Evolutionary conservation across 345 rosid genomes (phyloP).

Genomic region (sweet orange (Citrus sinensis)): DNA sequence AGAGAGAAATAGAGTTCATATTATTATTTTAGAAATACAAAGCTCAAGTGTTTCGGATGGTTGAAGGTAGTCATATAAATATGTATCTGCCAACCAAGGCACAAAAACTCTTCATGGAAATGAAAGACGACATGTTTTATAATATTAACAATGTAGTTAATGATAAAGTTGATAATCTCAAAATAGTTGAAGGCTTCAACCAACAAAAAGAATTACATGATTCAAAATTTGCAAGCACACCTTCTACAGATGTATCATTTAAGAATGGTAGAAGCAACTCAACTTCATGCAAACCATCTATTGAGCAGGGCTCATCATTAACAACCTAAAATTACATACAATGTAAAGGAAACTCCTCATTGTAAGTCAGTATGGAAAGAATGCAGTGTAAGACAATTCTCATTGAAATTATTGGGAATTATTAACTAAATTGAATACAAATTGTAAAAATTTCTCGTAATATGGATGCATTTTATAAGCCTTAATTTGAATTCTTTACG

Average conservation of each 20-base stretch:
- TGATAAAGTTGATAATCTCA: conserved; percentile 16
- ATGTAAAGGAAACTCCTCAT: neutral
- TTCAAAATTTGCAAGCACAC: conserved; percentile 31
- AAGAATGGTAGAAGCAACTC: conserved; percentile 71
- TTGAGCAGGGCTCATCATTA: conserved; percentile 47
- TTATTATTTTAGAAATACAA: conserved; percentile 10
- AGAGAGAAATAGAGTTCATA: neutral
- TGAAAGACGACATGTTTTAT: conserved; percentile 55
- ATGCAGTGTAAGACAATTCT: neutral
- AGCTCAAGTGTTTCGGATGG: conserved; percentile 78
- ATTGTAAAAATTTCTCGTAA: neutral
- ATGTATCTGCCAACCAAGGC: conserved; percentile 65
- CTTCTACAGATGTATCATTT: conserved; percentile 49
- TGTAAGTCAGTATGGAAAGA: neutral
- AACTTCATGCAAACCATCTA: conserved; percentile 64
- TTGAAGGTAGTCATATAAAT: conserved; percentile 74
- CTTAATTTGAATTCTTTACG: neutral
- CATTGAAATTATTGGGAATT: neutral
- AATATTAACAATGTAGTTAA: conserved; percentile 24
- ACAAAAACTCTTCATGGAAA: conserved; percentile 81
- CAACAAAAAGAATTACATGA: conserved; percentile 3
- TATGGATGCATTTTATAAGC: neutral
- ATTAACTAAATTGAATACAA: neutral
- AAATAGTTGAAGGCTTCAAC: neutral
- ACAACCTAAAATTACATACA: conserved; percentile 40